These are phyloP conservation scores for Salix koriyanagi DNA, from an alignment of 345 rosid species.

Conservation along the genomic window DNA sequence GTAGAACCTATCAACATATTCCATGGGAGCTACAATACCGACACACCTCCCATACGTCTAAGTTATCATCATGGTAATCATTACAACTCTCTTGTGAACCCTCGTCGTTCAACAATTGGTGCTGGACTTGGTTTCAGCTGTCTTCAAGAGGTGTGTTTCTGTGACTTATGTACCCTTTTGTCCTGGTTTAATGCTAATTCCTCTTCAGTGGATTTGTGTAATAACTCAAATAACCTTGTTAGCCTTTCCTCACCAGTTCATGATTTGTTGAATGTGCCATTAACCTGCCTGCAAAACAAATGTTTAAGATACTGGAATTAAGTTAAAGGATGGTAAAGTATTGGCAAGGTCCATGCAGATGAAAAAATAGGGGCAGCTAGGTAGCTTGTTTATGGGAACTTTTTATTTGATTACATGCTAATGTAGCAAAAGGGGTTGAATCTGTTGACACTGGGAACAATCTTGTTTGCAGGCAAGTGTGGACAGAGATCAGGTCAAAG, in stretches of 20 bases:
- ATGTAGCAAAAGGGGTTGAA: background rate
- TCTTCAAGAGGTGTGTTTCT: constrained; percentile 75
- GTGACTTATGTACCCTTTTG: background rate
- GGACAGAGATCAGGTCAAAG: constrained; percentile 91
- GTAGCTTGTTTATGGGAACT: background rate
- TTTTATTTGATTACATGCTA: background rate
- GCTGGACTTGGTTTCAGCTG: constrained; percentile 96
- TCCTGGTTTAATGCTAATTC: background rate
- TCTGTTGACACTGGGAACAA: background rate
- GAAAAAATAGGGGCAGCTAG: background rate
- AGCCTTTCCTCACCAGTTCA: background rate
- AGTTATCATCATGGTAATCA: constrained; percentile 96
- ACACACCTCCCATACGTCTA: constrained; percentile 80
- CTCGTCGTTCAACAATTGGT: constrained; percentile 78
- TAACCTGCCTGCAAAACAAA: background rate
- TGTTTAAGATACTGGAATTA: background rate
- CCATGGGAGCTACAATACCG: constrained; percentile 87
- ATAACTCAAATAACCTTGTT: background rate
- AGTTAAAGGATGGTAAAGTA: too few relatives aligned
- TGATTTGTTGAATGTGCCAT: background rate
- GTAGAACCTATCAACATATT: constrained; percentile 94
- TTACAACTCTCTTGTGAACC: constrained; percentile 94
- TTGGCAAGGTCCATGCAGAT: background rate
- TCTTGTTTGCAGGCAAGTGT: constrained; percentile 62
- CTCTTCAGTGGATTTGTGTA: background rate